These are phyloP conservation scores for Ogataea ganodermae DNA, from an alignment of 805 yeast species.

Conservation along the genomic window DNA sequence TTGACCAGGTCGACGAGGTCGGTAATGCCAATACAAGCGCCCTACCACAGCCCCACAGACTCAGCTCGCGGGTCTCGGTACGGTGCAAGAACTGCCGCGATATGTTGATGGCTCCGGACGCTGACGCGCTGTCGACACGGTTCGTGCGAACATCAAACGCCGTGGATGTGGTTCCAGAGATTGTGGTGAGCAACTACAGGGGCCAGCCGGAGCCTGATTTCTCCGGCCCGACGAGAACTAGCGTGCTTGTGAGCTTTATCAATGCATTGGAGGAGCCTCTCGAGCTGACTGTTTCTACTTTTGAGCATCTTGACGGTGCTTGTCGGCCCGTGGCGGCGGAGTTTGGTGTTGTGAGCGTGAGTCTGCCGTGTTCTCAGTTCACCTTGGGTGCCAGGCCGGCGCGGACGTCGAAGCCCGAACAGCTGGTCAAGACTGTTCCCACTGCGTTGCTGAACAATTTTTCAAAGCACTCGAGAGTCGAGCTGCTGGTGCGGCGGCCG, in stretches of 20 bases:
- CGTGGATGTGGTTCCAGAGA: constrained; percentile 25
- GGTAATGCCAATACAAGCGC: neutral
- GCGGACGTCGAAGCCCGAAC: constrained; percentile 12
- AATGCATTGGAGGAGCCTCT: constrained; percentile 14
- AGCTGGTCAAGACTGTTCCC: constrained; percentile 30
- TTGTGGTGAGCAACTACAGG: constrained; percentile 13
- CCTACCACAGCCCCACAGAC: constrained; percentile 24
- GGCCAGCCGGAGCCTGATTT: constrained; percentile 2
- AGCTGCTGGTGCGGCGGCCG: constrained; percentile 30
- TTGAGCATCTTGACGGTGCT: constrained; percentile 11
- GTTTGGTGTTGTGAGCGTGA: constrained; percentile 6
- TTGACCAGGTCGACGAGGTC: neutral
- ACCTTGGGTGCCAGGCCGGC: constrained; percentile 18
- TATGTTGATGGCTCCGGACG: constrained; percentile 20
- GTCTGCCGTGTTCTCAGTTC: constrained; percentile 26
- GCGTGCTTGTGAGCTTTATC: constrained; percentile 16
- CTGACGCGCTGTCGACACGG: constrained; percentile 24
- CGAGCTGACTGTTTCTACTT: constrained; percentile 18
- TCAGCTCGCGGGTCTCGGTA: constrained; percentile 17
- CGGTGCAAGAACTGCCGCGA: constrained; percentile 29
- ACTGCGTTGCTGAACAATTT: constrained; percentile 29
- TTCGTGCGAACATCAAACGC: constrained; percentile 20
- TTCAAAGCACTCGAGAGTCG: constrained; percentile 34
- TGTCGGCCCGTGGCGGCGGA: neutral
- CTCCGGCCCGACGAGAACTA: constrained; percentile 1